Evolutionary conservation across 106 monocot species (phyloP).

Genomic region (Apostasia ramifera): DNA sequence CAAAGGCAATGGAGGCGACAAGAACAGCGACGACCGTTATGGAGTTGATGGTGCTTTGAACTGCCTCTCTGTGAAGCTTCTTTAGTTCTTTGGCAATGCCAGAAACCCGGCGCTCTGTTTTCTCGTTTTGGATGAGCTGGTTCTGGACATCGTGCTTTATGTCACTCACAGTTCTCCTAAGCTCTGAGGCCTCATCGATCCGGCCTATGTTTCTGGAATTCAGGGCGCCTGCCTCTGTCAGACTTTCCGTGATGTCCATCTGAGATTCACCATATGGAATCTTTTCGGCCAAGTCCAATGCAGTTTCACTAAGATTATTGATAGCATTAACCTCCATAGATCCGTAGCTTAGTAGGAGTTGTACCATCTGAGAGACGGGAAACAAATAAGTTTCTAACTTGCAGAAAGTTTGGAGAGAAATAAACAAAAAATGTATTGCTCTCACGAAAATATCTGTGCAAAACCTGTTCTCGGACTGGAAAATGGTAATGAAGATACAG

Average conservation of each 20-base stretch:
- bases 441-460: too few relatives aligned
- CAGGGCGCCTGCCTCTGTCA: slow-evolving; percentile 69
- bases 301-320: slow-evolving; percentile 77
- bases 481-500: too few relatives aligned
- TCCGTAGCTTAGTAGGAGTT: slow-evolving; percentile 52
- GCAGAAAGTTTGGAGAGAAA: too few relatives aligned
- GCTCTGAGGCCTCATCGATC: slow-evolving; percentile 57
- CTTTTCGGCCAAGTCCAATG: slow-evolving; percentile 78
- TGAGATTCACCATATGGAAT: slow-evolving; percentile 62
- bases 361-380: slow-evolving; percentile 55
- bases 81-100: slow-evolving; percentile 80
- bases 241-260: slow-evolving; percentile 52
- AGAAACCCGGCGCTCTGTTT: slow-evolving; percentile 69
- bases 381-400: too few relatives aligned
- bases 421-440: too few relatives aligned
- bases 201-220: slow-evolving; percentile 52
- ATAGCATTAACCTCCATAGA: slow-evolving; percentile 72
- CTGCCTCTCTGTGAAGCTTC: slow-evolving; percentile 91
- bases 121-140: slow-evolving; percentile 78
- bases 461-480: too few relatives aligned
- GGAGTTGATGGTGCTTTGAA: slow-evolving; percentile 94
- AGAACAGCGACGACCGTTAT: slow-evolving; percentile 87
- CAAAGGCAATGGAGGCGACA: slow-evolving; percentile 91
- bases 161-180: slow-evolving; percentile 79
- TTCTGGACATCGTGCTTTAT: slow-evolving; percentile 81